A percentile compares a stretch with the other conserved stretches of the same genome.
Evolutionary conservation across 78 protist genomes (phyloP).

Genomic region (Dictyostelium capitatum): DNA sequence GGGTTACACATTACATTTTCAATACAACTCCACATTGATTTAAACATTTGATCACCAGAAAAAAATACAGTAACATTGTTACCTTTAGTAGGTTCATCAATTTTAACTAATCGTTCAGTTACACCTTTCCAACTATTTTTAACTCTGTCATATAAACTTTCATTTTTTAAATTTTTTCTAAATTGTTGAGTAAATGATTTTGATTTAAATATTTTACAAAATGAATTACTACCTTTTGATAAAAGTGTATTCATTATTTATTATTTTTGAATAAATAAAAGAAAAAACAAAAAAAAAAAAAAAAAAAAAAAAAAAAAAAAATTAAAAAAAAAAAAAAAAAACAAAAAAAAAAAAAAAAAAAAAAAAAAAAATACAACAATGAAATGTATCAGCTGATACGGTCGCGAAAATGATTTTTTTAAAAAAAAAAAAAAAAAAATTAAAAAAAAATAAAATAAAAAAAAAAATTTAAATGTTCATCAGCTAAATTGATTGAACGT

Average conservation of each 20-base stretch:
- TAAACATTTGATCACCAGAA: conserved; percentile 71
- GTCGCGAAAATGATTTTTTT: too few relatives aligned
- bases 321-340: too few relatives aligned
- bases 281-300: background rate
- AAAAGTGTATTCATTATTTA: background rate
- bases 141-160: background rate
- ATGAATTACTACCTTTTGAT: background rate
- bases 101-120: conserved; percentile 2
- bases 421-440: too few relatives aligned
- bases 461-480: too few relatives aligned
- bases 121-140: background rate
- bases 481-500: too few relatives aligned
- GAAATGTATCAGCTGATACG: too few relatives aligned
- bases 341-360: too few relatives aligned
- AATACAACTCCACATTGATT: conserved; percentile 67
- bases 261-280: background rate
- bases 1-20: conserved; percentile 16
- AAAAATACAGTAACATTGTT: conserved; percentile 62
- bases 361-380: too few relatives aligned
- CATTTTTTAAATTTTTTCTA: conserved; percentile 11
- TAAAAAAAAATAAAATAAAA: too few relatives aligned
- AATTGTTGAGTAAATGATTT: background rate
- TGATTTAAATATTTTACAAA: background rate
- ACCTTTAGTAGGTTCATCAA: conserved; percentile 17
- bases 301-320: background rate